These are phyloP conservation scores for Wallacemonas sp. DNA, from an alignment of 208 protist genomes.

Conservation along the genomic window DNA sequence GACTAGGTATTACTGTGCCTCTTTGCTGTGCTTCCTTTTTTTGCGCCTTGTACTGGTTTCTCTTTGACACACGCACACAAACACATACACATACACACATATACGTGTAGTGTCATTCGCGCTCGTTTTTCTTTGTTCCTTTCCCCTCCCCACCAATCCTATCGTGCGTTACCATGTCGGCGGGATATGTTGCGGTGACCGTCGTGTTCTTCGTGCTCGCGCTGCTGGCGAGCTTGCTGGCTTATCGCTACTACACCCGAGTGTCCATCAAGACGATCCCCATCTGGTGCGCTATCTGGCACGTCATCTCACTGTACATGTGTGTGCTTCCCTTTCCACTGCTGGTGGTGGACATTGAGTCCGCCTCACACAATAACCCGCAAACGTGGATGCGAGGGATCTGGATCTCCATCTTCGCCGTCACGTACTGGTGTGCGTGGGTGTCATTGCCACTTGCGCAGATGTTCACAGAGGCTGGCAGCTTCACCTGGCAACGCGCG, in stretches of 20 bases:
- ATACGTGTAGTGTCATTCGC: not conserved
- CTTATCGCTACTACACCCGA: conserved; percentile 83
- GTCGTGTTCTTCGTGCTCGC: conserved; percentile 76
- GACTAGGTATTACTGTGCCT: too few species aligned
- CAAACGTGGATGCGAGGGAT: conserved; percentile 71
- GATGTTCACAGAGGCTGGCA: conserved; percentile 80
- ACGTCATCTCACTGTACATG: conserved; percentile 76
- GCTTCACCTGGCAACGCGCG: conserved; percentile 64
- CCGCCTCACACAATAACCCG: conserved; percentile 23
- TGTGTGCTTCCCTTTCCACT: conserved; percentile 81
- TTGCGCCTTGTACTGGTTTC: not conserved
- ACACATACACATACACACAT: not conserved
- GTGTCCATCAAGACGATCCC: conserved; percentile 69
- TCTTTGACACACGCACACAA: not conserved
- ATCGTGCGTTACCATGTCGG: conserved; percentile 29
- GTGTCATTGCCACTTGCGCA: conserved; percentile 83
- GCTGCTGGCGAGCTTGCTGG: conserved; percentile 40
- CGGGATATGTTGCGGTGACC: conserved; percentile 44
- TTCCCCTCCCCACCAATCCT: conserved; percentile 7
- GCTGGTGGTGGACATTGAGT: conserved; percentile 84
- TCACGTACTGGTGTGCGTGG: conserved; percentile 87
- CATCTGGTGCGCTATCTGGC: conserved; percentile 56
- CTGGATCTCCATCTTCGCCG: conserved; percentile 85
- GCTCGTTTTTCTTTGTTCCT: conserved; percentile 1
- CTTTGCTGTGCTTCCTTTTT: too few species aligned